Percentiles rank a stretch among this genome's conserved stretches.
Evolutionary conservation across 2,329 filamentous ascomycete genomes (phyloP).

Genomic region (Phaeophleospora eucalypticola): DNA sequence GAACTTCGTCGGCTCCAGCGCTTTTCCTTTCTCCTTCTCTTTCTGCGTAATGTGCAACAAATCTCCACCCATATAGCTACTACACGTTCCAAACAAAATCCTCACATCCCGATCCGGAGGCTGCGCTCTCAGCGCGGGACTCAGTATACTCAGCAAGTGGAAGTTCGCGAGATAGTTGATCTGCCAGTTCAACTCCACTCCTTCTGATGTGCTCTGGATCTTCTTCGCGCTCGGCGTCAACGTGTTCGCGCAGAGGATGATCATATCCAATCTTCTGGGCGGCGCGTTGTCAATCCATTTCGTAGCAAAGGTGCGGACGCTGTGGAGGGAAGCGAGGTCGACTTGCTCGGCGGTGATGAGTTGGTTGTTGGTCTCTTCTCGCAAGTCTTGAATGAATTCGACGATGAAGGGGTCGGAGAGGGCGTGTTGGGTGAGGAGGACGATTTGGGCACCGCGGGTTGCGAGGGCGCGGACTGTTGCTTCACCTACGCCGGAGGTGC

Average conservation of each 20-base stretch:
- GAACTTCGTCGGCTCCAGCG: conserved; percentile 42
- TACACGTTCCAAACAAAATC: conserved; percentile 80
- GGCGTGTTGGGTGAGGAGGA: conserved; percentile 80
- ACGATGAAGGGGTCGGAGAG: conserved; percentile 82
- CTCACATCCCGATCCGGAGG: conserved; percentile 91
- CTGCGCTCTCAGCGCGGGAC: conserved; percentile 83
- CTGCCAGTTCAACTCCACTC: conserved; percentile 86
- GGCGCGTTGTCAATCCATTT: conserved; percentile 97
- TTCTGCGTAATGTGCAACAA: conserved; percentile 53
- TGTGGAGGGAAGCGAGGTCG: conserved; percentile 82
- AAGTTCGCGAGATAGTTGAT: conserved; percentile 95
- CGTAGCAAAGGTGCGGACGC: conserved; percentile 87
- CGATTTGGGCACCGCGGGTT: conserved; percentile 76
- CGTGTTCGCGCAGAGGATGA: conserved; percentile 80
- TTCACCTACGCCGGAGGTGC: conserved; percentile 88
- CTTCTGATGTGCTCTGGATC: conserved; percentile 60
- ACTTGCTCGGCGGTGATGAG: conserved; percentile 95
- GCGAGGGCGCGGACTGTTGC: conserved; percentile 71
- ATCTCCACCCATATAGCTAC: conserved; percentile 77
- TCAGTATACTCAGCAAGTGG: conserved; percentile 86
- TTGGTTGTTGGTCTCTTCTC: conserved; percentile 70
- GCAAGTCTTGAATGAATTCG: conserved; percentile 87
- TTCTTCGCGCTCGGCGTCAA: conserved; percentile 64
- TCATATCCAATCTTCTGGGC: conserved; percentile 80
- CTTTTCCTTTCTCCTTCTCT: conserved; percentile 32